These are phyloP conservation scores for Zasmidium cellare DNA, from an alignment of 2,329 filamentous ascomycete genomes.

Conservation along the genomic window DNA sequence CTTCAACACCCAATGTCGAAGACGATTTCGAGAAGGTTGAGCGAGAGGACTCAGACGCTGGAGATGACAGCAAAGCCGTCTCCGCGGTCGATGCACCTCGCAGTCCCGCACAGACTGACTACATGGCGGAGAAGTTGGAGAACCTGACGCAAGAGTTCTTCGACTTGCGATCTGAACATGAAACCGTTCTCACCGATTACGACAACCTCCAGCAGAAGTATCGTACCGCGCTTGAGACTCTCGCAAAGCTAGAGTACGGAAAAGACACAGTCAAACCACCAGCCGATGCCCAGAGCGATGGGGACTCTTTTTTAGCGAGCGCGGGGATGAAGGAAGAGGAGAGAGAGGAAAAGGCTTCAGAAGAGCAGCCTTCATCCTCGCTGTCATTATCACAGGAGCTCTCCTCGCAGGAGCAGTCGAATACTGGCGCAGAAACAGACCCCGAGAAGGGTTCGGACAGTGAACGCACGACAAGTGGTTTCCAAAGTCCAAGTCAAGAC, in stretches of 20 bases:
- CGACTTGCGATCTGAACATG: slow-evolving; percentile 86
- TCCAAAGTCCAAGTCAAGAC: slow-evolving; percentile 1
- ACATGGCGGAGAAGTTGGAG: slow-evolving; percentile 90
- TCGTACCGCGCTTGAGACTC: slow-evolving; percentile 77
- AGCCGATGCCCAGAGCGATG: slow-evolving; percentile 53
- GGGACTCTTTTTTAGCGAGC: slow-evolving; percentile 83
- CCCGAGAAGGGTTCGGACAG: slow-evolving; percentile 14
- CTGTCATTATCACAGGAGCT: slow-evolving; percentile 92
- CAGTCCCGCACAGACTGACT: slow-evolving; percentile 77
- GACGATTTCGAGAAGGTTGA: slow-evolving; percentile 23
- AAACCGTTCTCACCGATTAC: slow-evolving; percentile 76
- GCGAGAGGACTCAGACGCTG: slow-evolving; percentile 8
- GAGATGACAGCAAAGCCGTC: slow-evolving; percentile 11
- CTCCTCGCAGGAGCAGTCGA: slow-evolving; percentile 79
- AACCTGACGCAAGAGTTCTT: slow-evolving; percentile 87
- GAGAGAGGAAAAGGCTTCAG: slow-evolving; percentile 39
- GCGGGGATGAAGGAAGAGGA: slow-evolving; percentile 69
- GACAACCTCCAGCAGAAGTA: slow-evolving; percentile 85
- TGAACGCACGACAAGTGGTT: slow-evolving; percentile 8
- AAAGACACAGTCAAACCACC: slow-evolving; percentile 69
- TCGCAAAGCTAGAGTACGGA: slow-evolving; percentile 79
- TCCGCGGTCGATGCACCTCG: slow-evolving; percentile 45
- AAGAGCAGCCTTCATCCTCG: slow-evolving; percentile 72
- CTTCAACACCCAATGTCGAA: slow-evolving; percentile 7
- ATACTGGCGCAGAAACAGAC: slow-evolving; percentile 39